A percentile compares a stretch with the other conserved stretches of the same genome.
Conservation (phyloP, 2,329 filamentous ascomycete genomes). For the Ascochyta lentis region DNA sequence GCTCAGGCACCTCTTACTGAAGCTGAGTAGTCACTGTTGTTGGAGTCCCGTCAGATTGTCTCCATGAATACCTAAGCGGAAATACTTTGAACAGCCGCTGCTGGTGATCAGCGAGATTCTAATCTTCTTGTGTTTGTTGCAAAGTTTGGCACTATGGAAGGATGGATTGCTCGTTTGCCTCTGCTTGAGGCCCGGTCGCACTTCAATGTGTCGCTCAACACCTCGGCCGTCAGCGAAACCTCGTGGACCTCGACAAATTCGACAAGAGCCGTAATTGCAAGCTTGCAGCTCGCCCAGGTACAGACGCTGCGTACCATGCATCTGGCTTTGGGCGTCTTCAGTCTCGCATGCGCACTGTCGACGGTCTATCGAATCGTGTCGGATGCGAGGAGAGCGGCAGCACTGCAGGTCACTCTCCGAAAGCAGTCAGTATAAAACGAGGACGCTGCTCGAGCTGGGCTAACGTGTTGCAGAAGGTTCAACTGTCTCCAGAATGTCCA, state of each 20-base stretch:
- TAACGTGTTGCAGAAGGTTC: slow-evolving; percentile 40
- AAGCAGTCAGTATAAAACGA: slow-evolving; percentile 37
- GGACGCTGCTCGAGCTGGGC: neutral
- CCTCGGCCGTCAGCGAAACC: slow-evolving; percentile 34
- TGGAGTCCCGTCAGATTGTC: slow-evolving; percentile 42
- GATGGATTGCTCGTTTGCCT: slow-evolving; percentile 41
- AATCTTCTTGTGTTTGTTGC: slow-evolving; percentile 39
- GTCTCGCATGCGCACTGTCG: slow-evolving; percentile 44
- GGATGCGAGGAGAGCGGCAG: slow-evolving; percentile 46
- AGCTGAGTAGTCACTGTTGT: slow-evolving; percentile 46
- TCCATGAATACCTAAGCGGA: slow-evolving; percentile 49
- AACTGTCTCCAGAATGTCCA: slow-evolving; percentile 47
- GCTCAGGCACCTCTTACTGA: slow-evolving; percentile 46
- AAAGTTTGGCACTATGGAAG: slow-evolving; percentile 47
- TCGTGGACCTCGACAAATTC: slow-evolving; percentile 42
- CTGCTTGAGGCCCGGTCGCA: slow-evolving; percentile 46
- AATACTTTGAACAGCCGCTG: slow-evolving; percentile 46
- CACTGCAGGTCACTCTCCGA: slow-evolving; percentile 38
- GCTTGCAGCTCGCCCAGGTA: slow-evolving; percentile 46
- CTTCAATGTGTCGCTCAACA: slow-evolving; percentile 49
- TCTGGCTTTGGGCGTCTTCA: slow-evolving; percentile 48
- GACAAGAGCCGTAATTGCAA: slow-evolving; percentile 42
- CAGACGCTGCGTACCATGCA: slow-evolving; percentile 50
- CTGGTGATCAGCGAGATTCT: slow-evolving; percentile 49
- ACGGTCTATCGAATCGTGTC: slow-evolving; percentile 48